Evolutionary conservation across 768 basidiomycete genomes (phyloP), one percentile per base, ranked within the genome.

Genomic region (Termitomyces sp.): DNA sequence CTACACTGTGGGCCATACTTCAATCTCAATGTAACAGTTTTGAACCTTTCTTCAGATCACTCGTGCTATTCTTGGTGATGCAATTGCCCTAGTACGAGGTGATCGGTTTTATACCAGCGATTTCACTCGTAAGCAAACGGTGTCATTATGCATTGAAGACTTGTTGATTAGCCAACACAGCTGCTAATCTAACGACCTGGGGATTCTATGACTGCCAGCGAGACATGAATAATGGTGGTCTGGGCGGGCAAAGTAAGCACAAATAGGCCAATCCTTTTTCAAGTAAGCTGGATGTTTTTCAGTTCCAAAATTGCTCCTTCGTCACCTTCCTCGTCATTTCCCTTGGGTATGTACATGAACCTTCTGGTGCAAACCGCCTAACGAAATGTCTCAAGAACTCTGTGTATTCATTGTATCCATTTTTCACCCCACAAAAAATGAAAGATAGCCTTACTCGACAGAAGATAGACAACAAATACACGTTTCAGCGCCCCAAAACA

Each of bases 71-170:
- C 74, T 85, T 5, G 78, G 77, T 6, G 83, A 85, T 60, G 82
- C 83, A 13, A 78, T 82, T 44, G 74, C 78, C 14, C 71, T 85
- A 44, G 74, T 81, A 57, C 76, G 82, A 54, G 82, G 82, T 1
- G 82, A 85, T 65, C 68, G 82, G 48, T 83, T 79, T 67, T 79
- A 73, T 61, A 84, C 83, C 3, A 78, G 71, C 13, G 77, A 82
- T 65, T 80, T 79, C 65, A 82, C 78, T 5, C 79, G 79, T 80
- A 60, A 44, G 77, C 68, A 9, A 38, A 18, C 4, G 32, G 26
- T 35, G 46, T 32, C 35, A 44, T 13, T n/a, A 46, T 23, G 32
- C 4, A 43, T n/a, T 16, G 4, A 8, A 20, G 10, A 30, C 16
- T 38, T 32, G 16, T 40, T 53, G 40, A 26, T 18, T 41, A 58